phyloP scores from a whole-genome alignment of 2,329 filamentous ascomycete species.

The Trichoderma atrobrunneum region DNA sequence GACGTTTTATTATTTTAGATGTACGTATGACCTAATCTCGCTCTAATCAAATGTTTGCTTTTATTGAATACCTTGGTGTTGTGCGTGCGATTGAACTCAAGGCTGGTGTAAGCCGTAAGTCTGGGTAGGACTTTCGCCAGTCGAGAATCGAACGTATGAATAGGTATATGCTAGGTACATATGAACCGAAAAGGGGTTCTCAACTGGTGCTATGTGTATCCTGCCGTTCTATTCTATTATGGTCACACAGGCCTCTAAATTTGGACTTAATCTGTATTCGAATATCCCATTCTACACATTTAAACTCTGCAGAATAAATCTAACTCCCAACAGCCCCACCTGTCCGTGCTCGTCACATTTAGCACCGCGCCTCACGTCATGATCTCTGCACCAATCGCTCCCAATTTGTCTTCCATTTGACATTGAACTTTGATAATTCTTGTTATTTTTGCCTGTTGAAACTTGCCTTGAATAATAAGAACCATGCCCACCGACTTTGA shows the following conservation, averaged over 20 bases:
- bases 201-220: background rate
- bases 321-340: background rate
- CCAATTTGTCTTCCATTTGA: background rate
- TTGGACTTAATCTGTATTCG: background rate
- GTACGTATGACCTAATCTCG: background rate
- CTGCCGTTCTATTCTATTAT: too few species aligned
- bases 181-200: background rate
- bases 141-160: too few species aligned
- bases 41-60: background rate
- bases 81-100: background rate
- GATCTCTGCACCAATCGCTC: background rate
- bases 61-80: background rate
- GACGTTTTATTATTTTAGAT: background rate
- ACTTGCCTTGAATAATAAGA: background rate
- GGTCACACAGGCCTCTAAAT: too few species aligned
- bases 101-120: background rate
- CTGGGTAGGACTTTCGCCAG: too few species aligned
- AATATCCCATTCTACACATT: background rate
- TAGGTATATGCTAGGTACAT: background rate
- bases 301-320: background rate
- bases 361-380: background rate
- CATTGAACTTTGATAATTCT: background rate
- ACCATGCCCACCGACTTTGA: constrained; percentile 42
- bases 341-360: background rate
- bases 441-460: background rate